Evolutionary conservation across 805 yeast species (phyloP).

Genomic region (Yarrowia sp.): DNA sequence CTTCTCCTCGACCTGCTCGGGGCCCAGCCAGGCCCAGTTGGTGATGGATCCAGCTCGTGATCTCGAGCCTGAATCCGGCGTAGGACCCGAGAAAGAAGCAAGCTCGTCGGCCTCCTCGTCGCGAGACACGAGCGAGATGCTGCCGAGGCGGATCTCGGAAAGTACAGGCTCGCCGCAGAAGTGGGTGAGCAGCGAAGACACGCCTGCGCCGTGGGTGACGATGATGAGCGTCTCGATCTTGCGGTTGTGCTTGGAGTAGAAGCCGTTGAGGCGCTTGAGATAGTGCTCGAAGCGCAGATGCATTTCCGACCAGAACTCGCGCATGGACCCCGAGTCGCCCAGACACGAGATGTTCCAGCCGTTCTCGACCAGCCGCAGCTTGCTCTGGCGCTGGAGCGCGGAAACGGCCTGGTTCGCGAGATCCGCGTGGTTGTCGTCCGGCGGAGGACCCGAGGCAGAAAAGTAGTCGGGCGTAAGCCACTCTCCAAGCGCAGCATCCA

Average conservation of each 20-base stretch:
- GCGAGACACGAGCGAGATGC: conserved; percentile 23
- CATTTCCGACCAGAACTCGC: conserved; percentile 42
- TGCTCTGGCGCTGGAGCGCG: conserved; percentile 25
- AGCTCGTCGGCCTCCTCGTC: conserved; percentile 19
- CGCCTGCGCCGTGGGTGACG: conserved; percentile 44
- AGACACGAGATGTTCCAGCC: conserved; percentile 33
- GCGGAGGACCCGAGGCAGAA: conserved; percentile 39
- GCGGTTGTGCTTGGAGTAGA: conserved; percentile 30
- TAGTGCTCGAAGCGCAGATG: conserved; percentile 38
- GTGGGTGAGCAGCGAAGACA: conserved; percentile 41
- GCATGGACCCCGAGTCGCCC: conserved; percentile 40
- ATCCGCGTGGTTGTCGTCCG: conserved; percentile 39
- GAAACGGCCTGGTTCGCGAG: conserved; percentile 30
- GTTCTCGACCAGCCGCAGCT: conserved; percentile 31
- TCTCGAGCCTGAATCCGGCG: not conserved
- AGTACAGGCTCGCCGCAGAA: conserved; percentile 38
- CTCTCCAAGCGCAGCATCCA: conserved; percentile 42
- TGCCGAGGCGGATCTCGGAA: conserved; percentile 36
- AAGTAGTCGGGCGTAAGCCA: conserved; percentile 44
- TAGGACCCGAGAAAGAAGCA: not conserved
- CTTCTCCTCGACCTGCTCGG: conserved; percentile 20
- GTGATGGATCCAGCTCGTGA: conserved; percentile 15
- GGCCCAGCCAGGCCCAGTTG: conserved; percentile 25
- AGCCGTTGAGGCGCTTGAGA: conserved; percentile 32
- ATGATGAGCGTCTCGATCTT: conserved; percentile 33